Conservation (phyloP, 2,329 filamentous ascomycete species). For the Nannizzia gypsea region DNA sequence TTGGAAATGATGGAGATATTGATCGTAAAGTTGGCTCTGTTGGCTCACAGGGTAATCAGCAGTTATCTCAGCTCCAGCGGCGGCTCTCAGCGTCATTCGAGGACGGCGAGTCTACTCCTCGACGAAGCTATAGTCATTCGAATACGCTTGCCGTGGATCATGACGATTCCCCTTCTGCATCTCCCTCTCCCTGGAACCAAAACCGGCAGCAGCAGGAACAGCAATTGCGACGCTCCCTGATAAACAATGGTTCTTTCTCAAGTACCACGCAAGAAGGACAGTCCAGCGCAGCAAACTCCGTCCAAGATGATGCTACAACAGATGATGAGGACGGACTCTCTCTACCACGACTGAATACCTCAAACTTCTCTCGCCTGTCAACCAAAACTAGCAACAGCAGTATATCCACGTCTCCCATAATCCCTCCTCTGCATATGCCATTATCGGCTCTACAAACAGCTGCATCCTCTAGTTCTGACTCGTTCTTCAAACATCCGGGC, state of each 20-base stretch:
- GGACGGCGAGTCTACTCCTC: slow-evolving; percentile 12
- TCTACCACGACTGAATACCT: slow-evolving; percentile 37
- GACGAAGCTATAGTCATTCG: slow-evolving; percentile 13
- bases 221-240: neutral
- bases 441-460: neutral
- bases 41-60: neutral
- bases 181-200: neutral
- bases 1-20: neutral
- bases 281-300: neutral
- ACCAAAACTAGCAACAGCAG: slow-evolving; percentile 25
- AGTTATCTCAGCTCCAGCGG: neutral
- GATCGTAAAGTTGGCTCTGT: neutral
- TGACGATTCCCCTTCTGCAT: neutral
- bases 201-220: neutral
- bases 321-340: slow-evolving; percentile 71
- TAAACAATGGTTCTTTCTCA: neutral
- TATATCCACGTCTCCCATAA: slow-evolving; percentile 21
- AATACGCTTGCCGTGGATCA: neutral
- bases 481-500: slow-evolving; percentile 42
- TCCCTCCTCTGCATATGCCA: slow-evolving; percentile 29
- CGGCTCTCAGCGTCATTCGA: neutral
- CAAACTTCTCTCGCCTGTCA: slow-evolving; percentile 24
- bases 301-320: slow-evolving; percentile 52
- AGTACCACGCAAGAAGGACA: neutral
- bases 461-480: slow-evolving; percentile 41